Base-by-base conservation (phyloP, 805 yeast species). In the Lipomyces chichibuensis region DNA sequence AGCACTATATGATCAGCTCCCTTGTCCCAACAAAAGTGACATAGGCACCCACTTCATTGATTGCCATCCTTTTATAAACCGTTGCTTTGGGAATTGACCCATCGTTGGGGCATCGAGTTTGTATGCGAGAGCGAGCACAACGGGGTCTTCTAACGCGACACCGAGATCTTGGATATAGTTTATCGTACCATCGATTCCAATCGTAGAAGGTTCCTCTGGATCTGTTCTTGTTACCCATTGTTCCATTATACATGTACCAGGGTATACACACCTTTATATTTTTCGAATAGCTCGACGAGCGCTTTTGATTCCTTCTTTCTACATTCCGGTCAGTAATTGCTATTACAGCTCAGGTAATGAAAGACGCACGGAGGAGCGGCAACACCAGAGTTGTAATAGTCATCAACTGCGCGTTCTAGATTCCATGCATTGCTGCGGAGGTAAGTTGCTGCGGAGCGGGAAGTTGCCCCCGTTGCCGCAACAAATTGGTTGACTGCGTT, bases 171-270 rank as follows among this genome's bases (percentile, higher is more conserved):
- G 82, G 27, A 94, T 79, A 72, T 88, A 91, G 52, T 75, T 71
- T 9, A 93, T 76, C 0, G 97, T 89, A 0, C 97, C 97, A 65
- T 91, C 95, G 9, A 90, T 81, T 32, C 87, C 94, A 51, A 92
- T 90, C 13, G 79, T 76, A 7, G 65, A 43, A 13, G 67, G 64
- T 0, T 75, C 77, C 14, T 76, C 74, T 0, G 74, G 75, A 13
- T 67, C 70, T 66, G 49, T 20, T 27, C 6, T 14, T 11, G 35
- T 23, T 13, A 37, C 20, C 8, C 20, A 17, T n/a, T 14, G 23
- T 14, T 14, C 23, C n/a, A 20, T 14, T n/a, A 57, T 14, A 56
- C 53, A 56, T 25, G 35, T 43, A 33, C 17, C 2, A 43, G 2
- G 32, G 17, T 65, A 35, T 27, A 37, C 60, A 1, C 57, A 72